Evolutionary conservation across 768 basidiomycete species (phyloP).

Genomic region (Pisolithus microcarpus): DNA sequence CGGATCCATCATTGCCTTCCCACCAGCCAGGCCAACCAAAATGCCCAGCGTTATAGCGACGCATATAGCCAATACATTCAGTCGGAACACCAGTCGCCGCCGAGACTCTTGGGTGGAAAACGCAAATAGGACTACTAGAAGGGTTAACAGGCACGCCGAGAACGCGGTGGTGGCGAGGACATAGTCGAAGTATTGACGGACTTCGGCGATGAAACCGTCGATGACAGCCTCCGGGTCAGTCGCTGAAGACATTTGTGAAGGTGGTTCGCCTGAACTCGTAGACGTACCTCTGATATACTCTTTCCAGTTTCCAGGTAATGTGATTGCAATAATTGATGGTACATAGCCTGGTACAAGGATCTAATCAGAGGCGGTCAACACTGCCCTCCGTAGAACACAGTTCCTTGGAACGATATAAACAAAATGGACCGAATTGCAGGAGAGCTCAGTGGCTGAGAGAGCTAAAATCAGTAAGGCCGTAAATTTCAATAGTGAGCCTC

Average conservation of each 20-base stretch:
- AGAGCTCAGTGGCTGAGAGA: too few species aligned
- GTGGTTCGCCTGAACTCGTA: too few species aligned
- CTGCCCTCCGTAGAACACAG: too few species aligned
- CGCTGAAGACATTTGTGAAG: neutral
- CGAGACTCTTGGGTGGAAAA: slow-evolving; percentile 26
- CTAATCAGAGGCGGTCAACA: too few species aligned
- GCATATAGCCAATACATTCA: slow-evolving; percentile 24
- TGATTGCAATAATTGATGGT: too few species aligned
- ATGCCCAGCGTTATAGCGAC: slow-evolving; percentile 22
- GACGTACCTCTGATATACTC: neutral
- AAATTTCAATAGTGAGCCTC: too few species aligned
- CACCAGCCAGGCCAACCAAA: slow-evolving; percentile 9
- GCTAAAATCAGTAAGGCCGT: too few species aligned
- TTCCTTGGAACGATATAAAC: too few species aligned
- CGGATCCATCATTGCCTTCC: slow-evolving; percentile 11
- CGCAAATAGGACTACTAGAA: slow-evolving; percentile 27
- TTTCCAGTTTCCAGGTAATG: neutral
- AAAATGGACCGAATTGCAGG: too few species aligned
- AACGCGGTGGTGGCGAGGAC: slow-evolving; percentile 24
- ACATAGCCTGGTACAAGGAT: too few species aligned
- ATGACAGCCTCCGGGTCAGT: neutral
- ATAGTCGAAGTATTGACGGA: slow-evolving; percentile 12
- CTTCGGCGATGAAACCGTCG: slow-evolving; percentile 10
- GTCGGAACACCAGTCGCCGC: slow-evolving; percentile 23
- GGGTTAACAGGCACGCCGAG: slow-evolving; percentile 25